Percentiles rank a stretch among this genome's conserved stretches.
phyloP scores from a whole-genome alignment of 768 basidiomycete species.

The Kwoniella newhampshirensis region DNA sequence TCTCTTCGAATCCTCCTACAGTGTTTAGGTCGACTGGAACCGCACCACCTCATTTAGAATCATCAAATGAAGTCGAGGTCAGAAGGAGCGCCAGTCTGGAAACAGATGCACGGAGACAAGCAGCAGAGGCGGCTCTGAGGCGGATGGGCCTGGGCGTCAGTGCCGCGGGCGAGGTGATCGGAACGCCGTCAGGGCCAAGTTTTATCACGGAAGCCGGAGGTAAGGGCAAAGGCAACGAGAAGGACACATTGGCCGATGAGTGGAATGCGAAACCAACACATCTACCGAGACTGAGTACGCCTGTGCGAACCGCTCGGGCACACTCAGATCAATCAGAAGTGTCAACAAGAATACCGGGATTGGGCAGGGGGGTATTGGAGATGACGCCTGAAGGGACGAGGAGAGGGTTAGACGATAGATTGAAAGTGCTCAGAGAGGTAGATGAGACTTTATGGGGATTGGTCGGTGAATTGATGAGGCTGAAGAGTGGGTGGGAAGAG shows the following conservation, averaged over 20 bases:
- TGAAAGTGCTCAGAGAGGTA: conserved; percentile 74
- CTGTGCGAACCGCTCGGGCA: no score
- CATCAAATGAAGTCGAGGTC: background rate
- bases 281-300: conserved; percentile 15
- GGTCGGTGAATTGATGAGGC: conserved; percentile 72
- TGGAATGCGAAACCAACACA: conserved; percentile 12
- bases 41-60: background rate
- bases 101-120: conserved; percentile 59
- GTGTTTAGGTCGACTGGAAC: conserved; percentile 35
- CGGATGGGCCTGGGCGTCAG: conserved; percentile 52
- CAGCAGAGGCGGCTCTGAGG: conserved; percentile 67
- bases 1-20: conserved; percentile 35
- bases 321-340: background rate
- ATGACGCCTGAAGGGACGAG: conserved; percentile 57
- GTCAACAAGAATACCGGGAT: background rate
- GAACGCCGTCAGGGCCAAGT: background rate
- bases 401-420: conserved; percentile 79
- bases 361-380: background rate
- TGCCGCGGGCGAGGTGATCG: background rate
- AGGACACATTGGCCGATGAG: conserved; percentile 4
- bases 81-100: conserved; percentile 1
- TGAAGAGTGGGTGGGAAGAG: conserved; percentile 60
- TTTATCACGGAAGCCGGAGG: background rate
- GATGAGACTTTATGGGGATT: conserved; percentile 71
- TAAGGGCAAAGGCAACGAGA: conserved; percentile 25